Evolutionary conservation across 495 filamentous ascomycete species (phyloP), one percentile per base, ranked within the genome.

Genomic region (Baudoinia panamericana): DNA sequence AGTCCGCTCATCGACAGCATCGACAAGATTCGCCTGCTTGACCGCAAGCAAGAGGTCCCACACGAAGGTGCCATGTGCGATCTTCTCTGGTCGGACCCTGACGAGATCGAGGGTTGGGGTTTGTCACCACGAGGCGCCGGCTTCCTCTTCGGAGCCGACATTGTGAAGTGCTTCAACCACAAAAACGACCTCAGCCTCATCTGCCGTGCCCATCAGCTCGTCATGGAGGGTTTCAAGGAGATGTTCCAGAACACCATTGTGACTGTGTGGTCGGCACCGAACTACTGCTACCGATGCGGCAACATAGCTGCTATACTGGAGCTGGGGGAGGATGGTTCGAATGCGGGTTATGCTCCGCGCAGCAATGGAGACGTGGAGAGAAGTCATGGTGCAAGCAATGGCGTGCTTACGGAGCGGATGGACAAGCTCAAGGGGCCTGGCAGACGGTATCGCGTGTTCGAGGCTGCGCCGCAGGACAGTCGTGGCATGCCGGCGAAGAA

Each of bases 11-110:
- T 97, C 50, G 92, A 95, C 56, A 83, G 70, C 12, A 82, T 97
- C 36, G 92, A 97, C 61, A 94, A 93, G 58, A 97, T 97, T 60
- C 75, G 92, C 19, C 67, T 95, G 12, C 71, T 97, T 19, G 90
- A 97, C 61, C 76, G 90, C 30, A 97, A 96, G 61, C 90, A 97
- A 62, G 90, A 97, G 61, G 90, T 97, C 2, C 90, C 90, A 0
- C 90, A 97, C 60, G 90, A 97, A 66, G 90, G 90, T 37, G 84
- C 90, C 50, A 97, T 97, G 90, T 97, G 90, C 59, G 90, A 97
- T 63, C 67, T 97, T 4, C 70, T 97, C 11, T 97, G 90, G 90
- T 93, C 84, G 4, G 90, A 97, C 61, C 90, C 90, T 0, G 90
- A 97, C 59, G 90, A 96, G 50, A 95, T 97, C 51, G 88, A 95